These are phyloP conservation scores for Trametes sp. DNA, from an alignment of 1,284 basidiomycete species.

Conservation along the genomic window DNA sequence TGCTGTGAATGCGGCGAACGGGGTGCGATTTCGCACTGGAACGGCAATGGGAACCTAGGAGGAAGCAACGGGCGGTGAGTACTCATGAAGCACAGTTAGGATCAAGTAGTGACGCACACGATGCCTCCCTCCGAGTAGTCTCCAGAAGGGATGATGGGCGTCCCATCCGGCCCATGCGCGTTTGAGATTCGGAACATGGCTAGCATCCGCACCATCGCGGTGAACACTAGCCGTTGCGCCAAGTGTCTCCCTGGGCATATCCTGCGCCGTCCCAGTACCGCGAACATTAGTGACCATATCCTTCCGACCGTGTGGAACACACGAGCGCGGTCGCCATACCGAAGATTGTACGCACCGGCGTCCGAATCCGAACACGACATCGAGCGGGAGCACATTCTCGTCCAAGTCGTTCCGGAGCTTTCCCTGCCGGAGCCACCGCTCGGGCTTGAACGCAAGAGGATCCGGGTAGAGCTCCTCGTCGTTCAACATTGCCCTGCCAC, in stretches of 20 bases:
- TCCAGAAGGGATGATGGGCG: constrained; percentile 13
- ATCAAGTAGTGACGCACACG: constrained; percentile 12
- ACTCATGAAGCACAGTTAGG: background rate
- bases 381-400: constrained; percentile 35
- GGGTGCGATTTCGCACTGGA: constrained; percentile 14
- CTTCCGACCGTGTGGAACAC: too few species aligned
- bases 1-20: constrained; percentile 7
- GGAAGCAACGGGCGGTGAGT: background rate
- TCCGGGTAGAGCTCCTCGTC: constrained; percentile 45
- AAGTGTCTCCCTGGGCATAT: constrained; percentile 54
- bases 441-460: constrained; percentile 46
- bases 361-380: constrained; percentile 44
- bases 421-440: constrained; percentile 39
- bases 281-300: too few species aligned
- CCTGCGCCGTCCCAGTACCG: constrained; percentile 21
- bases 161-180: constrained; percentile 30
- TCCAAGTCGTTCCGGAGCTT: constrained; percentile 9
- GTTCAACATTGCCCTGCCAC: constrained; percentile 43
- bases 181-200: constrained; percentile 49
- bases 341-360: constrained; percentile 18
- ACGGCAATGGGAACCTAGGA: constrained; percentile 19
- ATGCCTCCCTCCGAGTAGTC: constrained; percentile 23
- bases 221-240: constrained; percentile 48
- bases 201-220: constrained; percentile 48
- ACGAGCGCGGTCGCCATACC: too few species aligned